phyloP scores from a whole-genome alignment of 208 protist genomes.

The Spongospora subterranea region DNA sequence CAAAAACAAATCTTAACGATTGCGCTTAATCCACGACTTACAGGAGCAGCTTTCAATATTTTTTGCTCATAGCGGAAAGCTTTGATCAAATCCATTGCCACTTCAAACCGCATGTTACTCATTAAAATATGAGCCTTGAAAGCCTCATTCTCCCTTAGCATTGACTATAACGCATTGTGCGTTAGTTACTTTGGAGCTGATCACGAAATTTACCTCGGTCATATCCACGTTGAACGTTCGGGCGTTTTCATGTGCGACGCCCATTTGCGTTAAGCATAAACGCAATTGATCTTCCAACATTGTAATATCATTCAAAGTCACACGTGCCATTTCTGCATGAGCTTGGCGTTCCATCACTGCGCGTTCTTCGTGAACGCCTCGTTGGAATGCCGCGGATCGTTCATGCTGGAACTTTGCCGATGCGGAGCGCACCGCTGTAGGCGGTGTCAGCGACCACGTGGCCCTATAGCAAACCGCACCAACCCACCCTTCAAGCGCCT shows the following conservation, averaged over 20 bases:
- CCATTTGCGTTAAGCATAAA: background rate
- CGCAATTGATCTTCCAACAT: slow-evolving; percentile 34
- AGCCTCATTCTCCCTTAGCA: background rate
- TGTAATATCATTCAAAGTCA: background rate
- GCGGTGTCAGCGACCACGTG: background rate
- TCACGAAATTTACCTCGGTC: background rate
- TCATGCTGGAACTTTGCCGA: background rate
- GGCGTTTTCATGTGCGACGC: background rate
- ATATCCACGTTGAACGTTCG: background rate
- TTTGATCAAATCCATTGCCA: background rate
- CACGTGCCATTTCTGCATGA: background rate
- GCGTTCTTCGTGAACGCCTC: background rate
- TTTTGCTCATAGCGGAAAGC: background rate
- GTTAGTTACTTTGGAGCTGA: background rate
- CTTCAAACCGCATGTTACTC: slow-evolving; percentile 26
- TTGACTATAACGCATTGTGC: background rate
- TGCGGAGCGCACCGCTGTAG: slow-evolving; percentile 6
- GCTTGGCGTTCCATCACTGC: background rate
- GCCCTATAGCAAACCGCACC: background rate
- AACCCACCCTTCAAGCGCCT: background rate
- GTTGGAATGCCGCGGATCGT: background rate
- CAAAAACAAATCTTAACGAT: background rate
- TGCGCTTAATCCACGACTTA: background rate
- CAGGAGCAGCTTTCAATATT: background rate
- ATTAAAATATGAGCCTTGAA: background rate